Conservation (phyloP, 1,284 basidiomycete species). For the Leccinum insolens region DNA sequence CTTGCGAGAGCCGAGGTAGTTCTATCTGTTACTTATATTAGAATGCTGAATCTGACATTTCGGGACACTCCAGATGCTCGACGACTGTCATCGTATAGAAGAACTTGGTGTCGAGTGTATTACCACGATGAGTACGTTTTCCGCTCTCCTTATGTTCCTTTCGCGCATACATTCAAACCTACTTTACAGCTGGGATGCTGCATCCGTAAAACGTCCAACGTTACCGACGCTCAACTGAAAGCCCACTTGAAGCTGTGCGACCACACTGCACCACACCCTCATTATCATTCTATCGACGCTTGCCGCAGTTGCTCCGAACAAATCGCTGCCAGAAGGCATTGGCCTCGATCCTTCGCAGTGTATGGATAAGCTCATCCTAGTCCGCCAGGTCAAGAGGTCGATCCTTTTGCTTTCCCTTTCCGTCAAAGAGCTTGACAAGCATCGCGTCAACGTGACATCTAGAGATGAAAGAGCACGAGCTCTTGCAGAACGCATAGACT, state of each 20-base stretch:
- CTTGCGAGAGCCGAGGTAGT: constrained; percentile 58
- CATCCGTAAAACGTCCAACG: constrained; percentile 66
- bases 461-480: too few relatives aligned
- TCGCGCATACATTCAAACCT: constrained; percentile 3
- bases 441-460: too few relatives aligned
- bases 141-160: constrained; percentile 3
- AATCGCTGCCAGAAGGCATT: constrained; percentile 48
- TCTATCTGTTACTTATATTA: constrained; percentile 5
- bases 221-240: constrained; percentile 73
- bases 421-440: too few relatives aligned
- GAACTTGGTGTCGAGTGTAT: constrained; percentile 87
- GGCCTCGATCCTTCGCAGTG: constrained; percentile 58
- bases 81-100: constrained; percentile 66
- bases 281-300: constrained; percentile 45
- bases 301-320: constrained; percentile 29
- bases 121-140: constrained; percentile 80
- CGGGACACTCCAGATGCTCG: constrained; percentile 74
- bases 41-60: constrained; percentile 11
- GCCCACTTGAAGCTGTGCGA: constrained; percentile 57
- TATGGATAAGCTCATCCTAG: constrained; percentile 26
- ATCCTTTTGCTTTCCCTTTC: constrained; percentile 17
- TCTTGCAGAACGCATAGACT: too few relatives aligned
- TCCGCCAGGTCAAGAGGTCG: constrained; percentile 22
- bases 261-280: constrained; percentile 70
- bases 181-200: constrained; percentile 61